Base-by-base conservation (phyloP, 495 filamentous ascomycete genomes). In the Pyrenula massariospora region DNA sequence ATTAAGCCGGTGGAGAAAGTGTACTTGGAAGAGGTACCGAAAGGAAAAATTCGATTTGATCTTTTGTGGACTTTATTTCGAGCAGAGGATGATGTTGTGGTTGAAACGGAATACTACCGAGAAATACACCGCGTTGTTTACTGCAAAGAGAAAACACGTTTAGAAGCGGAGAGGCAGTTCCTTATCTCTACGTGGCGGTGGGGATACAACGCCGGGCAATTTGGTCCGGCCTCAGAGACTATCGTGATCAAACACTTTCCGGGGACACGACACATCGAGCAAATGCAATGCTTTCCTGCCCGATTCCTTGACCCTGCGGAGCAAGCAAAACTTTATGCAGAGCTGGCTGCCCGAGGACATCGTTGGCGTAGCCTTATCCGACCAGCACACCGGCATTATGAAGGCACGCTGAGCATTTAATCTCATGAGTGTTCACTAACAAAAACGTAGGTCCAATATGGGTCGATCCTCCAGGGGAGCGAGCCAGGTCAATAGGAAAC, bases 11-110 rank as follows among this genome's bases (percentile, higher is more conserved):
- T 48, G n/a, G 55, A 56, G 24, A 52, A 42, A 10, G n/a, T 20
- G 19, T 53, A 53, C 42, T 11, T 22, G n/a, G 22, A 53, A 51
- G n/a, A 51, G n/a, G 20, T 56, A 12, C 55, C 55, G 12, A 53
- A 52, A 10, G 36, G 48, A 10, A 52, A 21, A 48, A 52, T 56
- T 23, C 22, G 23, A 10, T 56, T 56, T 56, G 55, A 52, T 21
- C 20, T 22, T 25, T 10, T 53, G 20, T 56, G 55, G 55, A 56
- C 55, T 15, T 5, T 56, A 12, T 53, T 52, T 11, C 36, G 55
- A 12, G 42, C 55, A 8, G 55, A 53, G 22, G 48, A 52, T 11
- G 48, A 51, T 3, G 22, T 25, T 53, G 22, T 54, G 11, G n/a
- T 20, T 15, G 3, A 1, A 53, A 12, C 42, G 12, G 55, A 51